These are phyloP conservation scores for Porogramme epimiltina DNA, from an alignment of 1,284 basidiomycete species.

Conservation along the genomic window DNA sequence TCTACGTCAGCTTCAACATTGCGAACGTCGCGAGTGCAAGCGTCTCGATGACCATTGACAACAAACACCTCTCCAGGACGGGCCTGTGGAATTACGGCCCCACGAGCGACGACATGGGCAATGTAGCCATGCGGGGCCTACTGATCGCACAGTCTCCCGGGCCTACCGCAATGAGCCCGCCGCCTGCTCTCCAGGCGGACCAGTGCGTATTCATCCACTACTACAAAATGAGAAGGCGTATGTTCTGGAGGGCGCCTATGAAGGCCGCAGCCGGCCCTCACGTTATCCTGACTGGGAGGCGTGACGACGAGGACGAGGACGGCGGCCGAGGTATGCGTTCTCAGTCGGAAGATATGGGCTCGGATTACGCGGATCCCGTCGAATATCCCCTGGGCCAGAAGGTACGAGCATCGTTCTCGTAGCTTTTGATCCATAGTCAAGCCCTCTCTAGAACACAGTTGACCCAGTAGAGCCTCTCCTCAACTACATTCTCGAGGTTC, in stretches of 20 bases:
- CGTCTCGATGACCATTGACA: background rate
- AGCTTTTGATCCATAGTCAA: background rate
- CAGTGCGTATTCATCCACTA: conserved; percentile 17
- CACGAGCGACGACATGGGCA: too few relatives aligned
- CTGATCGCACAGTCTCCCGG: background rate
- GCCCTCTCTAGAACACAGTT: background rate
- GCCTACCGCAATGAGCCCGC: background rate
- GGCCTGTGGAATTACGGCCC: conserved; percentile 9
- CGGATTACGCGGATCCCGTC: background rate
- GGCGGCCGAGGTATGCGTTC: background rate
- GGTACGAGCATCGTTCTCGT: background rate
- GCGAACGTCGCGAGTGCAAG: background rate
- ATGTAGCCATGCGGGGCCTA: too few relatives aligned
- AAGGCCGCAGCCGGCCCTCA: conserved; percentile 9
- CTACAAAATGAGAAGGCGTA: conserved; percentile 11
- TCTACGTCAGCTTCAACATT: background rate
- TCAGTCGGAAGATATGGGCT: background rate
- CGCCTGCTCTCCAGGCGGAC: background rate
- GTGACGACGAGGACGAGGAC: background rate
- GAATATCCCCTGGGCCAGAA: background rate
- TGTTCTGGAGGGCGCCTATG: background rate
- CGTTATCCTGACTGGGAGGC: conserved; percentile 1
- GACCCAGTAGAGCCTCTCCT: conserved; percentile 10
- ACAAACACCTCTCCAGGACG: background rate
- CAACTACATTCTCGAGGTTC: conserved; percentile 13